Evolutionary conservation across 768 basidiomycete species (phyloP).

Genomic region (Lactifluus piperatus): DNA sequence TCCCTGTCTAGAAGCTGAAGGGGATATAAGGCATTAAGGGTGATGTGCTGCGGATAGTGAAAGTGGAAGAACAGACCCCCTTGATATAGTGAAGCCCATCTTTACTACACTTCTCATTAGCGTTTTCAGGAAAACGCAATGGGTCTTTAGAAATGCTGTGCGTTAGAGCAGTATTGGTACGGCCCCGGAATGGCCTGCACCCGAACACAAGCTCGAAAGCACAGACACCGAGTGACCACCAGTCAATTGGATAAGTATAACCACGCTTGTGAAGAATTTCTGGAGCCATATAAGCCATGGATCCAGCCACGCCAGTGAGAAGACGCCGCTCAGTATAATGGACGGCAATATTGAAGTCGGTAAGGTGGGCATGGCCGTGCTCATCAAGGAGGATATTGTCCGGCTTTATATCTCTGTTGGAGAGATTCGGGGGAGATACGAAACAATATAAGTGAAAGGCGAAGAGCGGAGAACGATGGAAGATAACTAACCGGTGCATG

Average conservation of each 20-base stretch:
- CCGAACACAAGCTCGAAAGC: slow-evolving; percentile 90
- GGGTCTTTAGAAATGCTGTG: slow-evolving; percentile 86
- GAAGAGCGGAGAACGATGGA: slow-evolving; percentile 24
- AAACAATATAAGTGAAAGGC: slow-evolving; percentile 22
- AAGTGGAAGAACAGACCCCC: slow-evolving; percentile 38
- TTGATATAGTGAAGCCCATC: slow-evolving; percentile 72
- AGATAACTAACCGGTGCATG: slow-evolving; percentile 76
- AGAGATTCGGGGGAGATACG: background rate
- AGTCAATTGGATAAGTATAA: slow-evolving; percentile 90
- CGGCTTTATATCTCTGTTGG: slow-evolving; percentile 82
- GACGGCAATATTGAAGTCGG: slow-evolving; percentile 98
- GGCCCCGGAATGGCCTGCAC: slow-evolving; percentile 84
- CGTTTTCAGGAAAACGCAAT: slow-evolving; percentile 86
- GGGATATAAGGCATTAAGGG: background rate
- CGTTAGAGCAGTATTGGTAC: slow-evolving; percentile 87
- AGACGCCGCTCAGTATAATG: slow-evolving; percentile 85
- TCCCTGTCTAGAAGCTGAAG: slow-evolving; percentile 82
- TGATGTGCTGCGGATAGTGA: background rate
- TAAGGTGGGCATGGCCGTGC: slow-evolving; percentile 90
- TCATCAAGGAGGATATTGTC: slow-evolving; percentile 98
- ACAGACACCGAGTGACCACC: slow-evolving; percentile 95
- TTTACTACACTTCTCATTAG: slow-evolving; percentile 65
- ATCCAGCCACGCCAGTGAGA: slow-evolving; percentile 87
- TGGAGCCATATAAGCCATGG: slow-evolving; percentile 98
- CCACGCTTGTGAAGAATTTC: slow-evolving; percentile 90